These are phyloP conservation scores for Sugiyamaella americana DNA, from an alignment of 805 yeast genomes.

Conservation along the genomic window DNA sequence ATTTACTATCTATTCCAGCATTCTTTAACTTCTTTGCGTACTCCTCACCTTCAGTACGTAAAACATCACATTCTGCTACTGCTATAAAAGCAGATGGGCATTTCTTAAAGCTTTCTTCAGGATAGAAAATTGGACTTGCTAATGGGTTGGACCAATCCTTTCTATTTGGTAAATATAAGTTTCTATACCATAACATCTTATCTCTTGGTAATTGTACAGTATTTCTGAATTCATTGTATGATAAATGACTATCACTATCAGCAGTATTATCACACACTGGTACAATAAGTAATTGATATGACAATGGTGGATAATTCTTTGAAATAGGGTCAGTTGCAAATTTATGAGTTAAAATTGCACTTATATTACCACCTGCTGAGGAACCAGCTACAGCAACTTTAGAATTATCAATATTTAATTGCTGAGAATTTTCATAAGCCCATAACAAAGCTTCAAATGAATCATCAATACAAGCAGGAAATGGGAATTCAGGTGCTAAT, in stretches of 20 bases:
- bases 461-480: slow-evolving; percentile 45
- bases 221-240: slow-evolving; percentile 31
- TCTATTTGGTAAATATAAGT: slow-evolving; percentile 38
- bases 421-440: slow-evolving; percentile 14
- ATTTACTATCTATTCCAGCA: slow-evolving; percentile 29
- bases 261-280: slow-evolving; percentile 28
- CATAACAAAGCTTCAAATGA: slow-evolving; percentile 32
- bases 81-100: slow-evolving; percentile 27
- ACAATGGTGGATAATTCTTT: slow-evolving; percentile 31
- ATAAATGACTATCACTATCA: slow-evolving; percentile 30
- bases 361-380: slow-evolving; percentile 40
- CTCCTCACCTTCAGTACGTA: slow-evolving; percentile 42
- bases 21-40: slow-evolving; percentile 36
- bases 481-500: slow-evolving; percentile 45
- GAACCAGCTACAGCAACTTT: slow-evolving; percentile 41
- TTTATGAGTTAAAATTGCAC: slow-evolving; percentile 29
- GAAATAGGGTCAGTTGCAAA: slow-evolving; percentile 27
- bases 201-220: slow-evolving; percentile 40
- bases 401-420: slow-evolving; percentile 14
- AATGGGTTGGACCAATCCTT: slow-evolving; percentile 30
- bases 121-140: slow-evolving; percentile 40
- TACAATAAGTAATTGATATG: slow-evolving; percentile 39
- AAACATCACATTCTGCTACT: slow-evolving; percentile 39
- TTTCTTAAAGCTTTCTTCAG: slow-evolving; percentile 36
- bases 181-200: slow-evolving; percentile 44